Evolutionary conservation across 1,139 yeast species (phyloP), one percentile per base, ranked within the genome.

Genomic region (Blastobotrys aristatus): DNA sequence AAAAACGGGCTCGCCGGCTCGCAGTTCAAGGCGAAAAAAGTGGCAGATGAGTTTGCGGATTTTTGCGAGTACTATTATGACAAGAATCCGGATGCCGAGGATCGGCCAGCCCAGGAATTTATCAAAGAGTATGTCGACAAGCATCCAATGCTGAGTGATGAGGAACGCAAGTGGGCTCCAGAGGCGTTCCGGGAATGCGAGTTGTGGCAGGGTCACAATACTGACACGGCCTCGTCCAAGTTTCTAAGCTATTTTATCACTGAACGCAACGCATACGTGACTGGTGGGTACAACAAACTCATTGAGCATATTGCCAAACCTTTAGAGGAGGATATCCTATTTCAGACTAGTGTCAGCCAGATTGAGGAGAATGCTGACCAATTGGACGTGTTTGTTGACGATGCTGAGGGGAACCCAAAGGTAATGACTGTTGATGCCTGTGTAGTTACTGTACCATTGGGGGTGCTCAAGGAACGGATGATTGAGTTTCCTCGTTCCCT

Each of bases 151-250:
- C 62, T 85, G 36, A 73, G 82, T 0, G 64, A 65, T 16, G 74
- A 70, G 2, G 92, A 85, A 60, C 70, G 71, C 24, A 59, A 62
- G 34, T 71, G 72, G 52, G 73, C 80, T 17, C 74, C 77, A 1
- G 77, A 79, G 52, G 61, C 74, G 50, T 64, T 77, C 37, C 68
- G 94, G 53, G 73, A 72, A 51, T 62, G 78, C 48, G 96, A 88
- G 61, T 67, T 83, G 32, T 87, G 95, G 94, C 85, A 80, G 61
- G 96, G 95, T 0, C 69, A 82, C 24, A 72, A 82, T 22, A 80
- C 87, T 79, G 77, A 76, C 36, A 61, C 66, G 30, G 72, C 83
- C 57, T 84, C 94, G 59, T 82, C 84, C 4, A 82, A 82, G 17
- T 87, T 57, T 82, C 76, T 58, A 74, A 87, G 1, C 65, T 75